Base-by-base conservation (phyloP, 2,329 filamentous ascomycete genomes). In the Purpureocillium takamizusanense region DNA sequence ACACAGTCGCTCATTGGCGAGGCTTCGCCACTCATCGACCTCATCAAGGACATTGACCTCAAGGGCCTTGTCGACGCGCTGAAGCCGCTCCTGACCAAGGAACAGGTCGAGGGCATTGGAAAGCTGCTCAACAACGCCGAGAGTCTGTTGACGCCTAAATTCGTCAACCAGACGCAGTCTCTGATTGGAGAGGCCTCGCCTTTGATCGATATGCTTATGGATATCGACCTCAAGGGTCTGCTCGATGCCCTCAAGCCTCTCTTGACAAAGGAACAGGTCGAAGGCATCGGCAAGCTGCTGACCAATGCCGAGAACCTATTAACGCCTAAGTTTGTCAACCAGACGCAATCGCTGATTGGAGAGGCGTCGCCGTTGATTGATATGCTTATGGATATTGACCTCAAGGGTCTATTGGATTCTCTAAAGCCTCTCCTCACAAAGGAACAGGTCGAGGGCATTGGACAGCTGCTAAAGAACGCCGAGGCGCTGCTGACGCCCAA, bases 381-480 rank as follows among this genome's bases (percentile, higher is more conserved):
- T 30, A 37, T 44, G 4, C 36, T 62, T 7, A 46, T 49, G 23
- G 47, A 55, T 0, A 46, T 66, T 16, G 62, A 65, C 17, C 42
- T 64, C 5, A 44, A 55, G 36, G 53, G 53, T 5, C 37, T 66
- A 4, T 42, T 63, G 30, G 43, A 60, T 11, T 50, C 54, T 1
- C 17, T 65, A 12, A 47, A 53, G 14, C 63, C 60, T 4, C 46
- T 60, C 11, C 49, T 66, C 25, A 61, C 59, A 1, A 52, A 59
- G 1, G 33, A 52, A 12, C 55, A 53, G 0, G 45, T 65, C 7
- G 47, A 54, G 38, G 61, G 60, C 6, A 42, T 66, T 4, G 42
- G 62, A 2, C 57, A 60, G 3, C 50, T 62, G 0, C 48, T 62
- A 2, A 51, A 45, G 14, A 65, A 64, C 31, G 62, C 61, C 0